Evolutionary conservation across 345 rosid species (phyloP).

Genomic region (Rhodomyrtus tomentosa): DNA sequence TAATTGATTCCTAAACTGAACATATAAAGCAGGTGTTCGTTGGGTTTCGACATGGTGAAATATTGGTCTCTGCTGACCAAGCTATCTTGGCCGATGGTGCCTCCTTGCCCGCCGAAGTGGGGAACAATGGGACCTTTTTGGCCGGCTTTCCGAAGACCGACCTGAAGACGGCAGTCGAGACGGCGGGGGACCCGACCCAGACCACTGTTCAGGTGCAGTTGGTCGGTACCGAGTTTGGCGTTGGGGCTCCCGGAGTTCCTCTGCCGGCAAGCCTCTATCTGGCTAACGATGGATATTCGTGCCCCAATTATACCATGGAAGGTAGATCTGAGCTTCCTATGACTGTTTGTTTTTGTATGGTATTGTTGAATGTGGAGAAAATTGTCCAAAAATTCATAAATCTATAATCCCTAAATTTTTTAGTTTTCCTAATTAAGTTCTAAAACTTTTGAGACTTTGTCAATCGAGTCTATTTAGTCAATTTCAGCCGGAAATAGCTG

Average conservation of each 20-base stretch:
- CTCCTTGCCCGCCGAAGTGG: constrained; percentile 31
- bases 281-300: constrained; percentile 28
- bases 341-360: background rate
- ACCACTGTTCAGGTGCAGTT: constrained; percentile 15
- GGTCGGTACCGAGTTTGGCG: constrained; percentile 31
- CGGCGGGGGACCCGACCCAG: constrained; percentile 29
- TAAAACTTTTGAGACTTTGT: too few species aligned
- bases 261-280: constrained; percentile 30
- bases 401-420: too few species aligned
- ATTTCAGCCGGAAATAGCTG: too few species aligned
- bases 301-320: constrained; percentile 10
- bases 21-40: constrained; percentile 2
- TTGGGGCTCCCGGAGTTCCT: constrained; percentile 5
- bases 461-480: too few species aligned
- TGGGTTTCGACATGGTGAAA: constrained; percentile 31
- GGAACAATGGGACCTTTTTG: constrained; percentile 25
- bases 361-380: background rate
- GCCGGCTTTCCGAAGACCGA: constrained; percentile 28
- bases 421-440: too few species aligned
- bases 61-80: constrained; percentile 19
- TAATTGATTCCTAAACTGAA: background rate
- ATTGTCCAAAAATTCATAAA: too few species aligned
- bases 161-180: constrained; percentile 38
- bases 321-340: background rate
- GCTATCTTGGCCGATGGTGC: constrained; percentile 22